Conservation (phyloP, 116 monocot species). For the Posidonia oceanica region DNA sequence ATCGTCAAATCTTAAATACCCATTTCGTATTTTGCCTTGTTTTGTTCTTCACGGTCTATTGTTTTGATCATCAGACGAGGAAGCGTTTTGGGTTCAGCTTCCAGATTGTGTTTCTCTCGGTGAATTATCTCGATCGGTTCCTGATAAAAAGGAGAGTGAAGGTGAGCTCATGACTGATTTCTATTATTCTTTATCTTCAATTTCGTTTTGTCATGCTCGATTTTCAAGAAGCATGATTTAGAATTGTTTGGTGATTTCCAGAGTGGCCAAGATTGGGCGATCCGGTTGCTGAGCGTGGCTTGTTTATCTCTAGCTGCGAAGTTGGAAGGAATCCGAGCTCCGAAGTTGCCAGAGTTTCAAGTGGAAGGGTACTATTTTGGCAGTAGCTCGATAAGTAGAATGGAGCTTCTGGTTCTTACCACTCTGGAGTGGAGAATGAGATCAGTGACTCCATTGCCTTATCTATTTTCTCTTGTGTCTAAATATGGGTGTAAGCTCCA, state of each 20-base stretch:
- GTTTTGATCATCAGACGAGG: conserved; percentile 22
- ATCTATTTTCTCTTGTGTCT: conserved; percentile 36
- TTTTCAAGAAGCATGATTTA: not conserved
- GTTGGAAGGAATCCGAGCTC: conserved; percentile 51
- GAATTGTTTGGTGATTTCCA: conserved; percentile 10
- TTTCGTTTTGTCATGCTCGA: not conserved
- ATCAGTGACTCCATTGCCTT: conserved; percentile 56
- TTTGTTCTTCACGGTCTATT: not conserved
- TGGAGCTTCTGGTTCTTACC: conserved; percentile 64
- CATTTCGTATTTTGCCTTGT: not conserved
- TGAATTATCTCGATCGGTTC: conserved; percentile 63
- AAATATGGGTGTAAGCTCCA: not conserved
- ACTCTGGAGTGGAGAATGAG: conserved; percentile 69
- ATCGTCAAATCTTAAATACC: not conserved
- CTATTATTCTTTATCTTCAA: not conserved
- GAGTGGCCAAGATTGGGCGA: conserved; percentile 48
- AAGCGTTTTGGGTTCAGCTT: conserved; percentile 33
- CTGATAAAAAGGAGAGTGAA: conserved; percentile 28
- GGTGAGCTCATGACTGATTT: conserved; percentile 7
- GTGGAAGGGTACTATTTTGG: conserved; percentile 33
- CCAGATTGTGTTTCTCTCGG: conserved; percentile 52
- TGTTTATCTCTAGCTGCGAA: conserved; percentile 75
- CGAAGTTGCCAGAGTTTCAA: conserved; percentile 39
- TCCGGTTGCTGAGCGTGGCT: conserved; percentile 41
- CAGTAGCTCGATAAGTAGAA: conserved; percentile 32